These are phyloP conservation scores for Leishmania guyanensis DNA, from an alignment of 208 protist genomes.

Conservation along the genomic window DNA sequence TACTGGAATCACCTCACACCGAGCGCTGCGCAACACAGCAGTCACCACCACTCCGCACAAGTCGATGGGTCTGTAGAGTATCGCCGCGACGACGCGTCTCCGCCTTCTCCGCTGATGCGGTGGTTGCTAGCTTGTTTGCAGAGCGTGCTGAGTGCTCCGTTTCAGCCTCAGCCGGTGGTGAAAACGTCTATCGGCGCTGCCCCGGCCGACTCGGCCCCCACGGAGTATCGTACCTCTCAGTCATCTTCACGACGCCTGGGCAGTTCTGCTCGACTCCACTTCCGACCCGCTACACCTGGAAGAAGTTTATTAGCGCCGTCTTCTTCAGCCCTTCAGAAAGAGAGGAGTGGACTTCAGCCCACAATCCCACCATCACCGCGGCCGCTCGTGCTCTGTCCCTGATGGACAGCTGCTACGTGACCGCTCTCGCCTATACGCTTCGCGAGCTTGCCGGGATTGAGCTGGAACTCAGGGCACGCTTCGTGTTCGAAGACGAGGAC, in stretches of 20 bases:
- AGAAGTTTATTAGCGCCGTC: slow-evolving; percentile 29
- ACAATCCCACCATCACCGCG: slow-evolving; percentile 13
- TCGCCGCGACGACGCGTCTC: background rate
- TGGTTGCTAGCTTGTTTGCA: slow-evolving; percentile 29
- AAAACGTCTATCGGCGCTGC: background rate
- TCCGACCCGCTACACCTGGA: slow-evolving; percentile 20
- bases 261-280: background rate
- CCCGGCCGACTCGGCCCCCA: background rate
- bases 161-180: background rate
- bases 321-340: slow-evolving; percentile 25
- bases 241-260: background rate
- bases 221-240: background rate
- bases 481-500: slow-evolving; percentile 25
- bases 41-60: background rate
- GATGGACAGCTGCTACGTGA: slow-evolving; percentile 19
- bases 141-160: slow-evolving; percentile 2
- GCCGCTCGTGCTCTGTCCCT: slow-evolving; percentile 17
- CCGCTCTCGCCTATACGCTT: slow-evolving; percentile 27
- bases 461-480: slow-evolving; percentile 11
- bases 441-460: slow-evolving; percentile 18
- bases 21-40: background rate
- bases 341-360: slow-evolving; percentile 2
- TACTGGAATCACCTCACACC: slow-evolving; percentile 16
- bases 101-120: slow-evolving; percentile 21
- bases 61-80: background rate